Percentiles rank a stretch among this genome's conserved stretches.
Conservation (phyloP, 2,329 filamentous ascomycete species). For the Talaromyces sp. region DNA sequence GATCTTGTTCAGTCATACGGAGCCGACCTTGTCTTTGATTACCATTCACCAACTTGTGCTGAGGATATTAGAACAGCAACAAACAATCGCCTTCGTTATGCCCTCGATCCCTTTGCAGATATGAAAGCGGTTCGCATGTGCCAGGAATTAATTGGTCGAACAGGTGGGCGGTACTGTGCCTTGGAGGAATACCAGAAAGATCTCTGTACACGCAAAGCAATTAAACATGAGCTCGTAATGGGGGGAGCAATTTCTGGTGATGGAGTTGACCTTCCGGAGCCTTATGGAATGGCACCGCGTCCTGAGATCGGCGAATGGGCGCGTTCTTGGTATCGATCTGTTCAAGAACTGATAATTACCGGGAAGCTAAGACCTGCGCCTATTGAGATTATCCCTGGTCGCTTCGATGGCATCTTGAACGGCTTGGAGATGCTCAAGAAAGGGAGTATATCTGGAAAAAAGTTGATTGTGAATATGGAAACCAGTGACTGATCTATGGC, state of each 20-base stretch:
- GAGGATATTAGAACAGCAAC: conserved; percentile 35
- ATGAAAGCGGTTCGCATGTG: conserved; percentile 22
- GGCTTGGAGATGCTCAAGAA: conserved; percentile 20
- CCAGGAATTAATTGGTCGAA: conserved; percentile 23
- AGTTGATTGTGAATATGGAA: conserved; percentile 18
- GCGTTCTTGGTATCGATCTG: conserved; percentile 18
- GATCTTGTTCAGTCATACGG: conserved; percentile 38
- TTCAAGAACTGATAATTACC: conserved; percentile 14
- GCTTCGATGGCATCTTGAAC: conserved; percentile 20
- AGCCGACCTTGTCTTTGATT: conserved; percentile 41
- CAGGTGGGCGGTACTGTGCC: conserved; percentile 26
- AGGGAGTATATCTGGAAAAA: conserved; percentile 25
- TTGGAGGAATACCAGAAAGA: conserved; percentile 25
- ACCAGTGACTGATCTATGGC: not conserved
- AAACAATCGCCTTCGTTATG: conserved; percentile 34
- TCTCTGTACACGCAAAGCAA: conserved; percentile 19
- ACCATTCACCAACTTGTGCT: conserved; percentile 34
- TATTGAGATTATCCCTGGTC: conserved; percentile 10
- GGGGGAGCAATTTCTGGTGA: conserved; percentile 25
- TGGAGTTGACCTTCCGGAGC: conserved; percentile 26
- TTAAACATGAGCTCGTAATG: conserved; percentile 29
- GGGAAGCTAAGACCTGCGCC: conserved; percentile 19
- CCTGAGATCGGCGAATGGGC: conserved; percentile 27
- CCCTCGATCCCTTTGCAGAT: conserved; percentile 26
- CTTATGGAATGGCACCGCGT: conserved; percentile 20